Base-by-base conservation (phyloP, 345 rosid genomes). In the Murraya paniculata region DNA sequence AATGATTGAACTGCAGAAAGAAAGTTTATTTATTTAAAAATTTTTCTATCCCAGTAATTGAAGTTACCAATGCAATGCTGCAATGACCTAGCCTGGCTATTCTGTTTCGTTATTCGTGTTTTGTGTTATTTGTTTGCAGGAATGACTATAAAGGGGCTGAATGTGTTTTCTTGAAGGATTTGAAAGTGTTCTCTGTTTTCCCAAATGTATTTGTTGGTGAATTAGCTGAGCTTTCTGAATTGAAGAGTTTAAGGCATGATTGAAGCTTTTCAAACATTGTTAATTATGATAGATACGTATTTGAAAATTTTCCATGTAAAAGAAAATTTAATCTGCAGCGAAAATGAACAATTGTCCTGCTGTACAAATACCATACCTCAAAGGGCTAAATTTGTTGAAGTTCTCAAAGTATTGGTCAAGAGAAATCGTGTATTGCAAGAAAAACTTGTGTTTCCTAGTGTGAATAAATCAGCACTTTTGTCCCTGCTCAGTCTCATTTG, bases 211-310 rank as follows among this genome's bases (percentile, higher is more conserved):
- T 48, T 19, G 10, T 18, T 11, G 53, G 38, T 21, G 13, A 69
- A 55, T 55, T 71, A 31, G 9, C 39, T 50, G 7, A 71, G 27
- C 61, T 30, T 21, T 30, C 10, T 9, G 41, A 6, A 28, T 30
- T 71, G 45, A 71, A 31, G 74, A 35, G 31, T 31, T 53, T 71
- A 53, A 71, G 74, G 74, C 27, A 71, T 68, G 61, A 30, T 53
- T 71, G 8, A 30, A 71, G 33, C 35, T 69, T 69, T n/a, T 25
- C 33, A 33, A 21, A 71, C 24, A 28, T 68, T 50, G 39, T 71
- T 71, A 21, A 28, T 28, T 28, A 25, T 50, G 21, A 50, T 18
- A 13, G 3, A 8, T 13, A 13, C 30, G 1, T 68, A 6, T 53
- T 53, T 30, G 7, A 9, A 53, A 19, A 6, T 18, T 18, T 28